Evolutionary conservation across 768 basidiomycete species (phyloP).

Genomic region (Agrocybe pediades): DNA sequence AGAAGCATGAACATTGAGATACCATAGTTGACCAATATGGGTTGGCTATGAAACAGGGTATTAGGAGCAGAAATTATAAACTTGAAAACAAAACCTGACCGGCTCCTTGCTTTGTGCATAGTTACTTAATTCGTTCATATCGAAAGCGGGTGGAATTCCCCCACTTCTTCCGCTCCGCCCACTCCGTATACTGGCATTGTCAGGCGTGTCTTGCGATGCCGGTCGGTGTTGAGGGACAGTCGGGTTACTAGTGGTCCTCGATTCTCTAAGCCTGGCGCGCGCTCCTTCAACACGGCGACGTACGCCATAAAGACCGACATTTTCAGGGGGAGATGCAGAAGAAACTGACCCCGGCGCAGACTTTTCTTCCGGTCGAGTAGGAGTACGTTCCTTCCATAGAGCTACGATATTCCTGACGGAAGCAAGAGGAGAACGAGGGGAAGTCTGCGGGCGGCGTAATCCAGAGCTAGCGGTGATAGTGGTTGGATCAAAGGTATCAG

Average conservation of each 20-base stretch:
- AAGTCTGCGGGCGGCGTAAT: slow-evolving; percentile 62
- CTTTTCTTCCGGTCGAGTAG: slow-evolving; percentile 40
- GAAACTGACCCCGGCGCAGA: slow-evolving; percentile 40
- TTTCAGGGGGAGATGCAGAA: slow-evolving; percentile 37
- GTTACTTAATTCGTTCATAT: slow-evolving; percentile 45
- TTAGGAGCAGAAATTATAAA: neutral
- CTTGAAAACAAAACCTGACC: slow-evolving; percentile 32
- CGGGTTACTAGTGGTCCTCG: slow-evolving; percentile 22
- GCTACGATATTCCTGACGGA: slow-evolving; percentile 80
- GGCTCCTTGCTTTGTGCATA: slow-evolving; percentile 52
- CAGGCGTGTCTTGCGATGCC: slow-evolving; percentile 20
- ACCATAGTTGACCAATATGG: slow-evolving; percentile 86
- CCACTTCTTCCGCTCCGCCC: slow-evolving; percentile 32
- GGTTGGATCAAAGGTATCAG: slow-evolving; percentile 43
- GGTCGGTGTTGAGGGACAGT: slow-evolving; percentile 26
- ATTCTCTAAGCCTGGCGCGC: slow-evolving; percentile 35
- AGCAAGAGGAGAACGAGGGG: slow-evolving; percentile 70
- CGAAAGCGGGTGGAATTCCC: slow-evolving; percentile 42
- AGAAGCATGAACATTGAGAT: slow-evolving; percentile 86
- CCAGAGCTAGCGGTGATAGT: slow-evolving; percentile 51
- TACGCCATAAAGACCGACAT: slow-evolving; percentile 55
- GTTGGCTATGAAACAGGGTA: slow-evolving; percentile 60
- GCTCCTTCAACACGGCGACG: slow-evolving; percentile 43
- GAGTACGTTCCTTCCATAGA: slow-evolving; percentile 79
- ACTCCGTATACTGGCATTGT: slow-evolving; percentile 31